phyloP scores from a whole-genome alignment of 306 rosid genomes.

The Myrica gale region DNA sequence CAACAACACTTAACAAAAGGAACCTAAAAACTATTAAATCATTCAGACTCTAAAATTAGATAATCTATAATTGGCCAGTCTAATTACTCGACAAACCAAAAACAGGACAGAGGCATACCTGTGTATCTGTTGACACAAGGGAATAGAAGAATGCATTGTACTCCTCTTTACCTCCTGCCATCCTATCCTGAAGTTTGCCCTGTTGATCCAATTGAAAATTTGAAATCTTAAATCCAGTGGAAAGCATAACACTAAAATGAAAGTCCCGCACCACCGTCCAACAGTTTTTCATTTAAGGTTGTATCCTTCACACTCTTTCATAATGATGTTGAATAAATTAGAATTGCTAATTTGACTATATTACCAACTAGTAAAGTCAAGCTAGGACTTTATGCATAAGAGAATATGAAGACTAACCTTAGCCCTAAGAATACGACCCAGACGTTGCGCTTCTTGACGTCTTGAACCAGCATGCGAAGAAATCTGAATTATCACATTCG shows the following conservation, averaged over 20 bases:
- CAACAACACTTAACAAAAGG: neutral
- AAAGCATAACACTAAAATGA: conserved; percentile 11
- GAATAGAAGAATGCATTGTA: conserved; percentile 97
- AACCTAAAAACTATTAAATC: neutral
- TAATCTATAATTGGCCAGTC: neutral
- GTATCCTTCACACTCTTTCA: neutral
- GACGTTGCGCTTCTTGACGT: conserved; percentile 98
- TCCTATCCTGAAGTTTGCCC: conserved; percentile 94
- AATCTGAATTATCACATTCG: conserved; percentile 94
- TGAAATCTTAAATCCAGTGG: conserved; percentile 22
- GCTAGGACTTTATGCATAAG: neutral
- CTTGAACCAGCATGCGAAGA: conserved; percentile 99
- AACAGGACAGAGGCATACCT: conserved; percentile 45
- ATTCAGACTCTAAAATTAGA: neutral
- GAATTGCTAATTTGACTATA: neutral
- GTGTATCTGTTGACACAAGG: conserved; percentile 96
- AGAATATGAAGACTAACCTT: conserved; percentile 55
- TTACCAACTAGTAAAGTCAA: conserved; percentile 6
- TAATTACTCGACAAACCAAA: conserved; percentile 13
- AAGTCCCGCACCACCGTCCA: neutral
- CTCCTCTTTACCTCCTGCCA: conserved; percentile 99
- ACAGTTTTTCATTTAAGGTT: neutral
- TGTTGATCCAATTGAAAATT: conserved; percentile 40
- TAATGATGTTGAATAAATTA: neutral
- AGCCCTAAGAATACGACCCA: conserved; percentile 99